These are phyloP conservation scores for Herpetospermum pedunculosum DNA, from an alignment of 306 rosid genomes.

Conservation along the genomic window DNA sequence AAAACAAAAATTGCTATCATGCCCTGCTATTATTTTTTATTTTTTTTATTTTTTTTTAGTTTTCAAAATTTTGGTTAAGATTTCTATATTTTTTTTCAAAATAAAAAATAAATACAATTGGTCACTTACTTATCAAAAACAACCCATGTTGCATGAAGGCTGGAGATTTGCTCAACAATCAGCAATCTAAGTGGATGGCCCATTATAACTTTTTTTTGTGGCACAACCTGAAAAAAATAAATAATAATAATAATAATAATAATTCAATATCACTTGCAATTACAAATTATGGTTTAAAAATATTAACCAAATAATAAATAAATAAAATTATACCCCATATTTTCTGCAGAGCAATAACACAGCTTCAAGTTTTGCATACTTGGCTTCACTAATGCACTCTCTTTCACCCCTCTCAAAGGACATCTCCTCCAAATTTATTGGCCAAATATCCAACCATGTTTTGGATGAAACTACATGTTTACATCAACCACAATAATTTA, in stretches of 20 bases:
- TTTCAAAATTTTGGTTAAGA: too few relatives aligned
- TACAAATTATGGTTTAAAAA: neutral
- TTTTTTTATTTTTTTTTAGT: too few relatives aligned
- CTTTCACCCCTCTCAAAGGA: constrained; percentile 13
- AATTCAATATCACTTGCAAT: neutral
- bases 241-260: neutral
- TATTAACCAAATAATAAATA: neutral
- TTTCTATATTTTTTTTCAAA: too few relatives aligned
- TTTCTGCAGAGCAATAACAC: constrained; percentile 30
- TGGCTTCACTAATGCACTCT: constrained; percentile 21
- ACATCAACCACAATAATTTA: neutral
- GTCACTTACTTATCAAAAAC: constrained; percentile 36
- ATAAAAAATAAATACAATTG: neutral
- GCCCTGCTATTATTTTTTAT: too few relatives aligned
- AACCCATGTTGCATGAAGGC: constrained; percentile 37
- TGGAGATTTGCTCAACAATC: constrained; percentile 26
- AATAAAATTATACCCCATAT: constrained; percentile 25
- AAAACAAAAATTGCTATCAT: too few relatives aligned
- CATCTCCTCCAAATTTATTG: constrained; percentile 20
- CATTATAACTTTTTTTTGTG: constrained; percentile 41
- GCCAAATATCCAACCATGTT: constrained; percentile 39
- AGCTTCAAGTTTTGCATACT: constrained; percentile 30
- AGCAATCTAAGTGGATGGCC: constrained; percentile 29
- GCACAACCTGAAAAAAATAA: constrained; percentile 26
- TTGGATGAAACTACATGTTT: constrained; percentile 25